phyloP scores from a whole-genome alignment of 805 yeast genomes.

The Metschnikowia dekortorum region DNA sequence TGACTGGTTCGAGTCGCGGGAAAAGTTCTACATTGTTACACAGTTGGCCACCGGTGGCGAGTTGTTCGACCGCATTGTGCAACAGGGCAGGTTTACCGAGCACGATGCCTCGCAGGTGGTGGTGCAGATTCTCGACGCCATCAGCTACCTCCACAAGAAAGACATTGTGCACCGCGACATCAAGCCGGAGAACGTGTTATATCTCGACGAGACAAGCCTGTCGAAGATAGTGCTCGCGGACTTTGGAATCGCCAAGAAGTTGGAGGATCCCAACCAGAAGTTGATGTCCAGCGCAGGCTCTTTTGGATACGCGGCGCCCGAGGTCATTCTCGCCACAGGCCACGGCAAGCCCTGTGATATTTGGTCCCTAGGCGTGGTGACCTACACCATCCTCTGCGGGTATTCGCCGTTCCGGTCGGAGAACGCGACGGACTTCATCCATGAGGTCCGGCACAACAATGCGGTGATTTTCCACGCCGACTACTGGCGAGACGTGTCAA shows the following conservation, averaged over 20 bases:
- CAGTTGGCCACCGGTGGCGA: slow-evolving; percentile 97
- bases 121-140: slow-evolving; percentile 70
- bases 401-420: slow-evolving; percentile 90
- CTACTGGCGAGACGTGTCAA: slow-evolving; percentile 80
- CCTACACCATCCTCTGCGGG: slow-evolving; percentile 87
- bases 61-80: slow-evolving; percentile 79
- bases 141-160: slow-evolving; percentile 67
- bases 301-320: slow-evolving; percentile 97
- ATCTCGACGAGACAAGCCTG: slow-evolving; percentile 48
- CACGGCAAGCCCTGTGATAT: slow-evolving; percentile 95
- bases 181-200: slow-evolving; percentile 89
- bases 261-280: slow-evolving; percentile 55
- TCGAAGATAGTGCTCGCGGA: slow-evolving; percentile 86
- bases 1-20: slow-evolving; percentile 92
- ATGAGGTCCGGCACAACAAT: slow-evolving; percentile 67
- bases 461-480: slow-evolving; percentile 83
- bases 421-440: slow-evolving; percentile 71
- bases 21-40: slow-evolving; percentile 89
- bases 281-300: slow-evolving; percentile 81
- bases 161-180: slow-evolving; percentile 91
- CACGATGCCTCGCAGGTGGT: slow-evolving; percentile 76
- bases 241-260: slow-evolving; percentile 88
- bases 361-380: slow-evolving; percentile 92
- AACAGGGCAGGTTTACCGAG: slow-evolving; percentile 82
- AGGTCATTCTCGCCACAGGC: slow-evolving; percentile 73